Percentiles rank a stretch among this genome's conserved stretches.
These are phyloP conservation scores for Cercophora samala DNA, from an alignment of 495 filamentous ascomycete genomes.

Conservation along the genomic window DNA sequence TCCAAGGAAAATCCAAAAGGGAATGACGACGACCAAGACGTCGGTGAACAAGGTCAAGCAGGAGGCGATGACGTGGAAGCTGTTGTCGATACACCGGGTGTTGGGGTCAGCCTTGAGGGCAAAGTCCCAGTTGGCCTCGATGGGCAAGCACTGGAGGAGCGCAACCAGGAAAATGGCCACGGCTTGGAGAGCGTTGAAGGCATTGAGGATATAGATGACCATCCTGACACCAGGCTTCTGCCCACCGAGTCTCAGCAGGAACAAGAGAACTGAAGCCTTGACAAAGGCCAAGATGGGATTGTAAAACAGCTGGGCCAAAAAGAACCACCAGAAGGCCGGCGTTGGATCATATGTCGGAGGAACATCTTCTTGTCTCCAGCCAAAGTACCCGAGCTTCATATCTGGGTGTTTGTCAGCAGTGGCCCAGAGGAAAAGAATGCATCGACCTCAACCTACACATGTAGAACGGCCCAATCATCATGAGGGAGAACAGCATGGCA, in stretches of 20 bases:
- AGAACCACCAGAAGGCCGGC: constrained; percentile 39
- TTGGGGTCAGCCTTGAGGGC: constrained; percentile 30
- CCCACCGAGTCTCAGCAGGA: constrained; percentile 47
- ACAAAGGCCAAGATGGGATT: constrained; percentile 56
- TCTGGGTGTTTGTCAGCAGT: not conserved
- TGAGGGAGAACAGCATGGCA: constrained; percentile 17
- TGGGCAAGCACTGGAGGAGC: constrained; percentile 52
- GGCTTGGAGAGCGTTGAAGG: constrained; percentile 45
- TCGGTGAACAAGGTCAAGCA: constrained; percentile 47
- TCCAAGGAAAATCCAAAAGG: constrained; percentile 45
- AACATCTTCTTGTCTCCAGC: constrained; percentile 43
- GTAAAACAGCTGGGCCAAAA: constrained; percentile 54
- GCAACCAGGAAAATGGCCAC: constrained; percentile 51
- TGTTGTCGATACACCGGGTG: constrained; percentile 40
- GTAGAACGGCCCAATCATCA: constrained; percentile 20
- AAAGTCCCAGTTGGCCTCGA: constrained; percentile 43
- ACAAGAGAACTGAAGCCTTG: constrained; percentile 53
- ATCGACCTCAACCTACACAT: constrained; percentile 12
- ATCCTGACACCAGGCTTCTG: constrained; percentile 39
- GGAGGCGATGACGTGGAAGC: constrained; percentile 42
- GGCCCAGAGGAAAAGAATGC: not conserved
- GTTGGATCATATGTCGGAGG: constrained; percentile 32
- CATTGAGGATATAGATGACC: constrained; percentile 42
- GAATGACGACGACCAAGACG: constrained; percentile 41
- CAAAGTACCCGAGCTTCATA: constrained; percentile 38